Percentiles rank a stretch among this genome's conserved stretches.
These are phyloP conservation scores for Byssoonygena ceratinophila DNA, from an alignment of 2,329 filamentous ascomycete species.

Conservation along the genomic window DNA sequence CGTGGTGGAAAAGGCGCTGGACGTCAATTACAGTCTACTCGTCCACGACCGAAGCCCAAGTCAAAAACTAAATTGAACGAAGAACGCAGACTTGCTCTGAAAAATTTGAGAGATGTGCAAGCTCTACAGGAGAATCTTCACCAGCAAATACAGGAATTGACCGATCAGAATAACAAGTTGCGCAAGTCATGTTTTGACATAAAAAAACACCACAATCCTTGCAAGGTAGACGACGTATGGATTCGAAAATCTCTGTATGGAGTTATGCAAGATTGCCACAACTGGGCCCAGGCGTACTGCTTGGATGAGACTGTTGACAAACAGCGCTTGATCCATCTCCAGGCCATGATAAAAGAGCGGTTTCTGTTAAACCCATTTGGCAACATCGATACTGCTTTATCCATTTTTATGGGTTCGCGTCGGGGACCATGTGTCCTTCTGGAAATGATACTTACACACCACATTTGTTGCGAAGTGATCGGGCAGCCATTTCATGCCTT, in stretches of 20 bases:
- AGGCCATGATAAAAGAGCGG: neutral
- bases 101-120: neutral
- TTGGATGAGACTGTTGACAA: neutral
- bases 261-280: neutral
- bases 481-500: constrained; percentile 1
- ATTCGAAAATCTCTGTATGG: neutral
- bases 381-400: neutral
- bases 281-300: neutral
- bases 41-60: neutral
- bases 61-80: neutral
- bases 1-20: neutral
- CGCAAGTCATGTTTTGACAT: neutral
- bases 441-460: neutral
- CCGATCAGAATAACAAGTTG: neutral
- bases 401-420: neutral
- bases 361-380: neutral
- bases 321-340: too few species aligned
- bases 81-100: neutral
- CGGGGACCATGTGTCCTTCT: constrained; percentile 2
- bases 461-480: constrained; percentile 4
- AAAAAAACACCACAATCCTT: neutral
- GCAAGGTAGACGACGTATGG: neutral
- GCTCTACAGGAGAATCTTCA: neutral
- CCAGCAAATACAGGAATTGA: neutral
- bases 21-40: neutral